Base-by-base conservation (phyloP, 805 yeast genomes). In the Candida suzukii region DNA sequence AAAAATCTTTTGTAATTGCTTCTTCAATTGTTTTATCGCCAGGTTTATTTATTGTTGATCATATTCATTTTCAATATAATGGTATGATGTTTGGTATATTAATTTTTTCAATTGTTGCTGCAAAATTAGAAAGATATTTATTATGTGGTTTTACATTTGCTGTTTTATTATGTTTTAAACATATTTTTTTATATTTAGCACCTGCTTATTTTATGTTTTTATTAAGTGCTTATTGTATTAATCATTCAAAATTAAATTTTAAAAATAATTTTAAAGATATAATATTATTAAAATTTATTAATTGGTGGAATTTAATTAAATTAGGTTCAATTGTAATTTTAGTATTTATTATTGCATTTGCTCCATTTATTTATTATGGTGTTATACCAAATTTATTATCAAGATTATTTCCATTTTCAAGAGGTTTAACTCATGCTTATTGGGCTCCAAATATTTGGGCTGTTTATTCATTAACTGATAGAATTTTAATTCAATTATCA, bases 371-470 rank as follows among this genome's bases (percentile, higher is more conserved):
- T 7, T 74, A 74, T 51, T 67, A 75, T 50, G 68, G 70, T 1
- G 84, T 79, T 27, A 53, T 84, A 38, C 81, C 84, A 0, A 77
- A 86, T 46, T 61, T 93, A 16, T 37, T 87, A 9, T 56, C 65
- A 5, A 70, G 99, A 36, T 64, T 93, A 26, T 93, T 93, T 63
- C 99, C 99, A 6, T 91, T 91, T 57, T 83, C 95, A 38, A 71
- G 98, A 57, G 98, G 98, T 1, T 70, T 93, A 29, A 93, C 97
- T 4, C 99, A 93, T 63, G 96, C 98, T 0, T 93, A 93, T 64
- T 93, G 99, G 98, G 98, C 99, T 1, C 98, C 99, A 14, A 93
- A 93, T 54, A 68, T 88, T 37, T 93, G 99, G 99, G 96, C 99
- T 0, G 52, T 91, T 10, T 93, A 93, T 61, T 85, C 97, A 2